Conservation (phyloP, 768 basidiomycete species). For the Artomyces pyxidatus region DNA sequence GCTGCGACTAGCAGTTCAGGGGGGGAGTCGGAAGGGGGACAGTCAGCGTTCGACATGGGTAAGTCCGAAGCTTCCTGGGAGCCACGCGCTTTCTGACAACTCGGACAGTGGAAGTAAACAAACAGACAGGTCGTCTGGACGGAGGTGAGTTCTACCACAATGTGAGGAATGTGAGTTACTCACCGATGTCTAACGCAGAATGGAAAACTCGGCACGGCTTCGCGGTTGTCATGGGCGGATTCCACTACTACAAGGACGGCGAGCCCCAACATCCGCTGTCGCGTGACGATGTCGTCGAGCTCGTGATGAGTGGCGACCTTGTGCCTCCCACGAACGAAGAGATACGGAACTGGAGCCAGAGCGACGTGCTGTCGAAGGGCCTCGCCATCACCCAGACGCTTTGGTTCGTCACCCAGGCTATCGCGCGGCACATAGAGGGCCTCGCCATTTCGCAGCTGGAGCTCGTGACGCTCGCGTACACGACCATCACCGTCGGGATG, state of each 20-base stretch:
- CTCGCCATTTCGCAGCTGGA: background rate
- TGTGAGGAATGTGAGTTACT: too few species aligned
- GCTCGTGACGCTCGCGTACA: background rate
- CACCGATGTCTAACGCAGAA: background rate
- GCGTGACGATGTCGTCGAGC: background rate
- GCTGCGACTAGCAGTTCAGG: too few species aligned
- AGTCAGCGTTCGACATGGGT: too few species aligned
- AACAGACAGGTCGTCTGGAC: too few species aligned
- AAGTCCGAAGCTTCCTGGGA: too few species aligned
- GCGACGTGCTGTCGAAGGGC: background rate
- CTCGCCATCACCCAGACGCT: background rate
- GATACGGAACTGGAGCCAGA: background rate
- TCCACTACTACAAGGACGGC: background rate
- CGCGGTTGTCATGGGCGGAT: background rate
- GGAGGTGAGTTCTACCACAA: too few species aligned
- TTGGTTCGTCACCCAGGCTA: background rate
- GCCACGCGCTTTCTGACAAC: too few species aligned
- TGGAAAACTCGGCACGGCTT: background rate
- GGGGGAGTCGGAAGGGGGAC: too few species aligned
- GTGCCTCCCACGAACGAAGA: background rate
- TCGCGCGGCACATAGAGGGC: background rate
- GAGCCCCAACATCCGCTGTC: background rate
- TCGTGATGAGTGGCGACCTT: background rate
- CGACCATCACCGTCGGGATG: background rate
- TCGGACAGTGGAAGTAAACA: too few species aligned